A percentile compares a stretch with the other conserved stretches of the same genome.
Evolutionary conservation across 116 monocot genomes (phyloP).

Genomic region (Trichopus zeylanicus): DNA sequence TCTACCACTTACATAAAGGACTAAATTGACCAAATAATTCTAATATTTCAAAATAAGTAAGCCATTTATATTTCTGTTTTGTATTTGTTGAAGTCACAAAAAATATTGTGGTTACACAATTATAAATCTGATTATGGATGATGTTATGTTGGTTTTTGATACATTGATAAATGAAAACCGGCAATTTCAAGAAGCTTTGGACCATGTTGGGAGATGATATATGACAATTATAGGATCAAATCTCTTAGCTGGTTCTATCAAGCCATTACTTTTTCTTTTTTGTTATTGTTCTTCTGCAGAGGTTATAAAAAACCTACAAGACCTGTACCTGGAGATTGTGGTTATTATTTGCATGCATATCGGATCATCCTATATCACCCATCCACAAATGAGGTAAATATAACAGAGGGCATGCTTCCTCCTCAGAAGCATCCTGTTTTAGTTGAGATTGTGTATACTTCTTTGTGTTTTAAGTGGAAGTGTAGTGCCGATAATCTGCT

Average conservation of each 20-base stretch:
- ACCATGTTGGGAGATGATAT: not conserved
- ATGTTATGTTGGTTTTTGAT: not conserved
- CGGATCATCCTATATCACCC: constrained; percentile 58
- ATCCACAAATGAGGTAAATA: constrained; percentile 37
- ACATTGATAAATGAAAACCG: not conserved
- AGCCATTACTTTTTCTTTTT: not conserved
- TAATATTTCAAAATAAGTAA: not conserved
- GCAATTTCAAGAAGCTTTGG: not conserved
- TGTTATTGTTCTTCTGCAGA: constrained; percentile 19
- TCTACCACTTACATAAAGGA: too few species aligned
- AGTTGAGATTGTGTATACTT: not conserved
- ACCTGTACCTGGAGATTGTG: constrained; percentile 87
- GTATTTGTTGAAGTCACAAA: too few species aligned
- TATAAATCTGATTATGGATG: not conserved
- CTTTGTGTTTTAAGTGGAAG: not conserved
- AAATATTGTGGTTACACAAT: not conserved
- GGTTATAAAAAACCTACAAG: constrained; percentile 66
- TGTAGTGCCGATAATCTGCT: not conserved
- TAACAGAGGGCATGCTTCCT: not conserved
- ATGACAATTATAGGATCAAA: not conserved
- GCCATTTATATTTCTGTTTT: not conserved
- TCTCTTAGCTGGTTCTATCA: not conserved
- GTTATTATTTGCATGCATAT: constrained; percentile 87
- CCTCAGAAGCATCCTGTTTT: not conserved
- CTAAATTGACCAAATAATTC: not conserved